Conservation (phyloP, 1,284 basidiomycete species). For the Ganoderma sinense region DNA sequence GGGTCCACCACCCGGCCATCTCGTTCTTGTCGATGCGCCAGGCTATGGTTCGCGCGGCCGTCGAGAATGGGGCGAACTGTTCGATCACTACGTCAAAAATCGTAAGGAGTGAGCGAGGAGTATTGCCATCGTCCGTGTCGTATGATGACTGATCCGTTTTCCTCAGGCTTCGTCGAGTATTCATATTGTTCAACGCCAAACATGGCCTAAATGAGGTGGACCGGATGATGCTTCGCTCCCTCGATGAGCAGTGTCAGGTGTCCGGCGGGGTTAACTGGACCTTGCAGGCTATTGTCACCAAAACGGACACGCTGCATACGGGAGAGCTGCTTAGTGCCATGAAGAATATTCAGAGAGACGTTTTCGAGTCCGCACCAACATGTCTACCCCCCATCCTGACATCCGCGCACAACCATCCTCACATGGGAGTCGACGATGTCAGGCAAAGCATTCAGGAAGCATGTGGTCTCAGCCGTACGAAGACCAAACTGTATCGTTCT, state of each 20-base stretch:
- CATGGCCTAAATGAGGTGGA: constrained; percentile 68
- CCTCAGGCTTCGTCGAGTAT: constrained; percentile 69
- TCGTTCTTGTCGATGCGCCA: constrained; percentile 78
- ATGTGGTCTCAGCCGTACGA: constrained; percentile 46
- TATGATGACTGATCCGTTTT: not conserved
- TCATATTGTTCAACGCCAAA: constrained; percentile 71
- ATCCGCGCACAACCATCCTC: constrained; percentile 51
- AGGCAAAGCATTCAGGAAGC: constrained; percentile 64
- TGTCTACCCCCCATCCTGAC: constrained; percentile 72
- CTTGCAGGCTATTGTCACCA: constrained; percentile 76
- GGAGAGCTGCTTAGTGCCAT: constrained; percentile 43
- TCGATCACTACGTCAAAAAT: constrained; percentile 66
- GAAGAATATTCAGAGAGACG: constrained; percentile 41
- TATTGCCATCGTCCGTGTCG: constrained; percentile 1
- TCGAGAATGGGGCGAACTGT: constrained; percentile 74
- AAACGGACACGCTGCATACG: constrained; percentile 60
- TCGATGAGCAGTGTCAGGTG: constrained; percentile 50
- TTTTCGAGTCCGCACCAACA: constrained; percentile 62
- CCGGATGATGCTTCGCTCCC: constrained; percentile 62
- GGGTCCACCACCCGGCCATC: constrained; percentile 58
- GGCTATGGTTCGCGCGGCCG: constrained; percentile 80
- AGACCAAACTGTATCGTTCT: constrained; percentile 21
- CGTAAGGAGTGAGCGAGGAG: constrained; percentile 60
- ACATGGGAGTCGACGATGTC: constrained; percentile 63
- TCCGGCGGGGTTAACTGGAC: constrained; percentile 55